These are phyloP conservation scores for Stropharia rugosoannulata DNA, from an alignment of 768 basidiomycete species.

Conservation along the genomic window DNA sequence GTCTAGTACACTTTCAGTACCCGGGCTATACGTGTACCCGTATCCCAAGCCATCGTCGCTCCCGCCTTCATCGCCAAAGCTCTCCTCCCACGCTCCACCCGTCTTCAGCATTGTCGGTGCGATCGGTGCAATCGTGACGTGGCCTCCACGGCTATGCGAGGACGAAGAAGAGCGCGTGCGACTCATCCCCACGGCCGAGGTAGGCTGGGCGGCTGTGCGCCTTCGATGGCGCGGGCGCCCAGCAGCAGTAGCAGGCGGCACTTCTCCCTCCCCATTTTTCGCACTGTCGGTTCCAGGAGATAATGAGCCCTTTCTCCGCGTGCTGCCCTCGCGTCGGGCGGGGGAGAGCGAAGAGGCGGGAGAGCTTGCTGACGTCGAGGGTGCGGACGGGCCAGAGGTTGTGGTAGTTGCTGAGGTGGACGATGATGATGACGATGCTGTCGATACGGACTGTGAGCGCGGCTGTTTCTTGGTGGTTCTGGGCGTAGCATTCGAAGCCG, in stretches of 20 bases:
- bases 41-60: slow-evolving; percentile 29
- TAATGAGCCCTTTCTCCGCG: not conserved
- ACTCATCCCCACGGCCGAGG: not conserved
- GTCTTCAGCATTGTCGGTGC: slow-evolving; percentile 85
- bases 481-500: slow-evolving; percentile 12
- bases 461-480: slow-evolving; percentile 20
- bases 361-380: slow-evolving; percentile 16
- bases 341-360: slow-evolving; percentile 22
- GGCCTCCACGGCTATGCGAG: slow-evolving; percentile 7
- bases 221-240: slow-evolving; percentile 1
- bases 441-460: slow-evolving; percentile 44
- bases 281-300: not conserved
- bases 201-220: not conserved
- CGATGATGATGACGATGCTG: slow-evolving; percentile 41
- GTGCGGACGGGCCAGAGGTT: slow-evolving; percentile 11
- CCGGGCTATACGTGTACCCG: slow-evolving; percentile 15
- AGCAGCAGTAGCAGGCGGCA: slow-evolving; percentile 1
- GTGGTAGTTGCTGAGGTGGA: slow-evolving; percentile 26
- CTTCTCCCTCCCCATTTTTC: too few relatives aligned
- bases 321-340: slow-evolving; percentile 12
- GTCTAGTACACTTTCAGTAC: not conserved
- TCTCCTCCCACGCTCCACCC: slow-evolving; percentile 48
- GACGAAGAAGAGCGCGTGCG: not conserved
- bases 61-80: slow-evolving; percentile 46
- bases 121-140: slow-evolving; percentile 49